Conservation (phyloP, 768 basidiomycete species). For the Gelatoporia subvermispora region DNA sequence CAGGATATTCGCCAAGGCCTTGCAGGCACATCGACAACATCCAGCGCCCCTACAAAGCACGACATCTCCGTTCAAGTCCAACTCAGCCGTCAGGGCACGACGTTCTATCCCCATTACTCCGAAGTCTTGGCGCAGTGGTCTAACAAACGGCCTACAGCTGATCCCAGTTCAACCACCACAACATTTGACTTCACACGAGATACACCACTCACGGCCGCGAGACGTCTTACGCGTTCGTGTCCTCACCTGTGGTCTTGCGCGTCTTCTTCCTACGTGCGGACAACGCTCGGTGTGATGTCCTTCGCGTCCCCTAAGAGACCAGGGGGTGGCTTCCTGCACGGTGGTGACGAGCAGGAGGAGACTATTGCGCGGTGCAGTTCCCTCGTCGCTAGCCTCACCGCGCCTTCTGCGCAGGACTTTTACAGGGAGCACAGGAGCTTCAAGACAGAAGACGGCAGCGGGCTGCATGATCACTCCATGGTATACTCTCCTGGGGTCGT, state of each 20-base stretch:
- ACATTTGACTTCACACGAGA: conserved; percentile 24
- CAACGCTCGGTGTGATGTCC: conserved; percentile 35
- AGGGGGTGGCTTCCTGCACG: conserved; percentile 39
- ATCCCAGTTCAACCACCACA: conserved; percentile 11
- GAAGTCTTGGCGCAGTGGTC: conserved; percentile 31
- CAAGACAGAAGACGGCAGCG: conserved; percentile 31
- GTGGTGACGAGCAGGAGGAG: conserved; percentile 45
- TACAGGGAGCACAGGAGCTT: conserved; percentile 36
- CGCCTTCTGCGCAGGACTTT: conserved; percentile 31
- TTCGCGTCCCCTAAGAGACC: conserved; percentile 40
- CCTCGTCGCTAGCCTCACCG: conserved; percentile 33
- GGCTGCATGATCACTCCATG: conserved; percentile 43
- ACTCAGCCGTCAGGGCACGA: conserved; percentile 32
- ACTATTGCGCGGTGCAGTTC: conserved; percentile 35
- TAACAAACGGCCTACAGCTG: background rate
- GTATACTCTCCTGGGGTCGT: conserved; percentile 41
- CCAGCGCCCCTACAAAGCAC: conserved; percentile 18
- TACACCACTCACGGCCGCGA: conserved; percentile 30
- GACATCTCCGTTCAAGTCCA: conserved; percentile 32
- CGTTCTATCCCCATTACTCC: conserved; percentile 37
- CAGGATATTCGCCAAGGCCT: conserved; percentile 14
- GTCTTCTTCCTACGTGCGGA: conserved; percentile 13
- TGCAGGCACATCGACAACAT: conserved; percentile 3
- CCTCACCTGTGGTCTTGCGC: conserved; percentile 4
- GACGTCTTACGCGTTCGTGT: conserved; percentile 17